A percentile compares a stretch with the other conserved stretches of the same genome.
These are phyloP conservation scores for Tricholoma matsutake DNA, from an alignment of 768 basidiomycete genomes.

Conservation along the genomic window DNA sequence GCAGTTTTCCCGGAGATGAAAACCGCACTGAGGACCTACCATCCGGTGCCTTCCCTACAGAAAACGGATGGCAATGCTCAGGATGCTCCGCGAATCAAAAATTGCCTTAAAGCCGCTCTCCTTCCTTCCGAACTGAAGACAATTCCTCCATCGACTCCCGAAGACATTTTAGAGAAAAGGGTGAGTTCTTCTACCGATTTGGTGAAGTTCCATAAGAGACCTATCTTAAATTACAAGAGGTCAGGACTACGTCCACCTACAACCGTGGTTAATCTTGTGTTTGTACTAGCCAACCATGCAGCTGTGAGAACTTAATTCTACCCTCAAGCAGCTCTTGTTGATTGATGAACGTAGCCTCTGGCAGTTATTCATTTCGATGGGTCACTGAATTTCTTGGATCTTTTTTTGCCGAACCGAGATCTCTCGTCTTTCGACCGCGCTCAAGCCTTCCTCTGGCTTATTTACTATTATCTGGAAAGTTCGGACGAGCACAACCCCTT, in stretches of 20 bases:
- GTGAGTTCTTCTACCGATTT: slow-evolving; percentile 39
- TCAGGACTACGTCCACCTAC: slow-evolving; percentile 71
- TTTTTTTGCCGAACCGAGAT: slow-evolving; percentile 72
- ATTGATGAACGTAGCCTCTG: slow-evolving; percentile 42
- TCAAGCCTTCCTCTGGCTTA: slow-evolving; percentile 76
- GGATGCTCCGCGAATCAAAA: slow-evolving; percentile 90
- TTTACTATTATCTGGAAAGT: slow-evolving; percentile 79
- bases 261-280: slow-evolving; percentile 82
- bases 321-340: slow-evolving; percentile 2
- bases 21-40: slow-evolving; percentile 84
- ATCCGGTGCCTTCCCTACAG: slow-evolving; percentile 87
- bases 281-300: slow-evolving; percentile 77
- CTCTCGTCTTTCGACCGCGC: slow-evolving; percentile 74
- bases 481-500: slow-evolving; percentile 68
- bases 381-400: slow-evolving; percentile 72
- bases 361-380: slow-evolving; percentile 72
- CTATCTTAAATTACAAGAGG: slow-evolving; percentile 36
- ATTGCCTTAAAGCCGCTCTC: slow-evolving; percentile 79
- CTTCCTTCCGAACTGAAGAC: slow-evolving; percentile 66
- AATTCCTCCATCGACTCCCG: slow-evolving; percentile 68
- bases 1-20: slow-evolving; percentile 93
- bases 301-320: slow-evolving; percentile 45
- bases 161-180: slow-evolving; percentile 64
- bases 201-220: slow-evolving; percentile 9
- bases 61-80: slow-evolving; percentile 86